phyloP scores from a whole-genome alignment of 2,329 filamentous ascomycete species.

The Colletotrichum musicola region DNA sequence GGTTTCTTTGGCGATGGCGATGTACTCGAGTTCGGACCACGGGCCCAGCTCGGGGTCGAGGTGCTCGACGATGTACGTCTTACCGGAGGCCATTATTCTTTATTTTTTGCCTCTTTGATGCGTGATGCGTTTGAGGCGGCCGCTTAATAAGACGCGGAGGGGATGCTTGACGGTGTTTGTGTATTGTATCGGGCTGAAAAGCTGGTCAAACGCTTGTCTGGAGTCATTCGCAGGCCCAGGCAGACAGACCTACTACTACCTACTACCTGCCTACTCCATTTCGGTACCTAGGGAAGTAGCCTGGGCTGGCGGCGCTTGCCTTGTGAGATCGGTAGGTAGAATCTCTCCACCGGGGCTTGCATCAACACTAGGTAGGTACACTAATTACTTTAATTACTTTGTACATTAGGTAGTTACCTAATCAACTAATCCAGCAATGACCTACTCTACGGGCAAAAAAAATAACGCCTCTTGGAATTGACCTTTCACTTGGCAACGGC shows the following conservation, averaged over 20 bases:
- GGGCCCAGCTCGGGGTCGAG: conserved; percentile 93
- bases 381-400: no score
- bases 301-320: conserved; percentile 21
- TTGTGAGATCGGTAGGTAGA: background rate
- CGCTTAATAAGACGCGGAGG: conserved; percentile 23
- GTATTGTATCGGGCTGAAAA: conserved; percentile 18
- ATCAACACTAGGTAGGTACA: background rate
- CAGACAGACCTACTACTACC: no score
- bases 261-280: no score
- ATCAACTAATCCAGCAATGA: no score
- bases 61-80: conserved; percentile 95
- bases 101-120: background rate
- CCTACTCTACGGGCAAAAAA: background rate
- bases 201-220: conserved; percentile 36
- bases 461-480: conserved; percentile 9
- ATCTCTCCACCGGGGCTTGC: conserved; percentile 17
- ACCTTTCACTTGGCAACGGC: conserved; percentile 31
- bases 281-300: background rate
- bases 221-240: conserved; percentile 13
- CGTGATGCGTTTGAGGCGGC: conserved; percentile 13
- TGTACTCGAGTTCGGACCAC: conserved; percentile 96
- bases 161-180: conserved; percentile 11
- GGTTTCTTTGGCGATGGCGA: conserved; percentile 86
- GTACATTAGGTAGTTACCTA: no score
- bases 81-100: conserved; percentile 49